Base-by-base conservation (phyloP, 2,329 filamentous ascomycete species). In the Colletotrichum tropicale region DNA sequence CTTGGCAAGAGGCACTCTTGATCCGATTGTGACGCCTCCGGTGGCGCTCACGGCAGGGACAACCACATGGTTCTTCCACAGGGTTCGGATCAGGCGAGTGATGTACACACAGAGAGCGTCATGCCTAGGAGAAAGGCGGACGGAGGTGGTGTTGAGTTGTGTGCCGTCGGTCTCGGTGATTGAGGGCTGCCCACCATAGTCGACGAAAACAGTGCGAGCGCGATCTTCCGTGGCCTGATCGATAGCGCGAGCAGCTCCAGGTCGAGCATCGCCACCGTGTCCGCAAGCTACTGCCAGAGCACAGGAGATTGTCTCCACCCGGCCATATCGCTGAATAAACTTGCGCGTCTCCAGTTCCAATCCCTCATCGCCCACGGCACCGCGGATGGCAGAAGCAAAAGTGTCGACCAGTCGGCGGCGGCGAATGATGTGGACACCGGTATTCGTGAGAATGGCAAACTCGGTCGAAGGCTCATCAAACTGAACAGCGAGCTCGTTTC, bases 401-500 rank as follows among this genome's bases (percentile, higher is more conserved):
- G 98, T 94, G 82, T 99, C 97, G 1, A 98, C 96, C 7, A 98
- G 89, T 70, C 97, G 90, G 80, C 95, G 91, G 66, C 97, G 90
- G 70, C 95, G 93, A 70, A 98, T 91, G 9, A 98, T 91, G 80
- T 98, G 95, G 69, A 99, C 92, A 4, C 97, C 97, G 16, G 92
- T 95, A 80, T 97, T 98, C 36, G 97, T 98, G 70, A 99, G 89
- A 62, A 99, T 92, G 2, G 96, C 97, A 78, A 98, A 93, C 82
- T 99, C 96, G 66, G 94, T 92, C 0, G 94, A 90, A 0, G 93
- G 88, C 75, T 94, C 90, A 81, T 99, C 97, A 80, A 97, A 99
- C 80, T 99, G 98, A n/a, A 98, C 94, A 2, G 97, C 95, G 71
- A 98, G 88, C 85, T 99, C 97, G 80, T 99, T 99, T 13, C 96